These are phyloP conservation scores for Centaurea solstitialis DNA, from an alignment of 129 eudicot genomes.

Conservation along the genomic window DNA sequence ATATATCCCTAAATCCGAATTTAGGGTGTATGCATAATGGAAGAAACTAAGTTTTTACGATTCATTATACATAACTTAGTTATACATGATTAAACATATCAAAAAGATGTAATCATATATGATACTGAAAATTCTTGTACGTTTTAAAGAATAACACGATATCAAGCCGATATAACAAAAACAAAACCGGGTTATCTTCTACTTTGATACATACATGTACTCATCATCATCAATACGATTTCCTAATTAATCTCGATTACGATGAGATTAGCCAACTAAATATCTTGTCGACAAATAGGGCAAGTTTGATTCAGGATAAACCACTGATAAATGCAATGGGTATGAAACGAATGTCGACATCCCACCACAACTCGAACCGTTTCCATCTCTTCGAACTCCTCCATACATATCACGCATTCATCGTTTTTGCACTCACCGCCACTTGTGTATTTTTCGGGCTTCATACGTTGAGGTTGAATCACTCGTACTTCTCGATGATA, in stretches of 20 bases:
- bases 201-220: not conserved
- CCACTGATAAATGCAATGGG: not conserved
- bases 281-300: not conserved
- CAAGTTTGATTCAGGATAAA: not conserved
- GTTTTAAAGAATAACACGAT: no score
- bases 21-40: no score
- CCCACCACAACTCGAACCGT: not conserved
- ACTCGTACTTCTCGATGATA: not conserved
- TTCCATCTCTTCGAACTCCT: not conserved
- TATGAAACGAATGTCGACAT: not conserved
- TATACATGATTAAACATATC: no score
- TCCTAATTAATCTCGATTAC: not conserved
- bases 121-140: no score
- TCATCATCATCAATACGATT: not conserved
- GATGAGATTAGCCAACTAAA: not conserved
- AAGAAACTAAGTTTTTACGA: no score
- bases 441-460: not conserved
- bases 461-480: not conserved
- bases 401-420: constrained; percentile 1
- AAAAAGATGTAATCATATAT: no score
- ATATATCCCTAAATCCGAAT: no score
- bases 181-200: not conserved
- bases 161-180: no score
- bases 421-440: not conserved
- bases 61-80: no score